Evolutionary conservation across 768 basidiomycete species (phyloP).

Genomic region (Panus rudis): DNA sequence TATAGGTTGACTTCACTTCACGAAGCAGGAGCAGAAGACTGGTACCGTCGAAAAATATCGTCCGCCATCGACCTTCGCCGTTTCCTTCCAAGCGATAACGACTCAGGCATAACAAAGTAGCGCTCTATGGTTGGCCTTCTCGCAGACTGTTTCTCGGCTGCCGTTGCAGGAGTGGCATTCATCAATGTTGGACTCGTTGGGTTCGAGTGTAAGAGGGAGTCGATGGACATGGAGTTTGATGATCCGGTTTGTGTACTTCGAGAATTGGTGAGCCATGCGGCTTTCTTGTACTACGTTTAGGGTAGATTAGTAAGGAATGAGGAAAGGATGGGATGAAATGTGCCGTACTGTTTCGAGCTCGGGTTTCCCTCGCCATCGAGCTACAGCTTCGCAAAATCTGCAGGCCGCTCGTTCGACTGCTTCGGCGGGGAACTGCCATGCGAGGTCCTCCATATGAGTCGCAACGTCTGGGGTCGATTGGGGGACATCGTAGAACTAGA

Average conservation of each 20-base stretch:
- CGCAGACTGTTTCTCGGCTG: too few relatives aligned
- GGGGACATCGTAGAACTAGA: conserved; percentile 73
- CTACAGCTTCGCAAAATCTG: conserved; percentile 75
- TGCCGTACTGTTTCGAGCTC: conserved; percentile 65
- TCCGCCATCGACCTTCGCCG: too few relatives aligned
- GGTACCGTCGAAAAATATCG: too few relatives aligned
- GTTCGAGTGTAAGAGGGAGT: conserved; percentile 64
- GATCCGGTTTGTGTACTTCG: conserved; percentile 48
- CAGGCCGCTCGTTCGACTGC: conserved; percentile 73
- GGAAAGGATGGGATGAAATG: not conserved
- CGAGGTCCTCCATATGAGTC: conserved; percentile 72
- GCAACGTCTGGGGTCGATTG: conserved; percentile 64
- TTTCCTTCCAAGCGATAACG: too few relatives aligned
- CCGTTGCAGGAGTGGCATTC: too few relatives aligned
- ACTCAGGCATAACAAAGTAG: too few relatives aligned
- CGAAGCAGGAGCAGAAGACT: too few relatives aligned
- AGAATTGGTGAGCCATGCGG: conserved; percentile 30
- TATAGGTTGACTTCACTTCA: too few relatives aligned
- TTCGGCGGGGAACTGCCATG: conserved; percentile 76
- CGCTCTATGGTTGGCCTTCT: too few relatives aligned
- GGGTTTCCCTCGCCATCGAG: conserved; percentile 78
- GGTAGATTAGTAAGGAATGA: not conserved
- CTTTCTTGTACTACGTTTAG: conserved; percentile 24
- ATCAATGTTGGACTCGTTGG: conserved; percentile 64
- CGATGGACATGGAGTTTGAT: conserved; percentile 43